Evolutionary conservation across 441 rosid species (phyloP).

Genomic region (Mallotus repandus): DNA sequence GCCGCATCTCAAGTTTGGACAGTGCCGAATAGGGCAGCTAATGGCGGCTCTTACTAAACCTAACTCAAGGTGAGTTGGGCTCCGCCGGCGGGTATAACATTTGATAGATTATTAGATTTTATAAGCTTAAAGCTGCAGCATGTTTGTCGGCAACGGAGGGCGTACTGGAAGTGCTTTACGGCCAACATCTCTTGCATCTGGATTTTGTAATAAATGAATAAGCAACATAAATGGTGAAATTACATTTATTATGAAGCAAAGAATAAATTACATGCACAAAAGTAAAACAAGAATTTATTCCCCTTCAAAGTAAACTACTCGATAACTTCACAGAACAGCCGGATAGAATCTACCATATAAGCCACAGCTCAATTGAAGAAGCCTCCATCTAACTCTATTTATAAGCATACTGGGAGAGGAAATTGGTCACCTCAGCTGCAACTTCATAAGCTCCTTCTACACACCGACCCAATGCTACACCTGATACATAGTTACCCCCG

Average conservation of each 20-base stretch:
- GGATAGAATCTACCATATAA: neutral
- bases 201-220: too few relatives aligned
- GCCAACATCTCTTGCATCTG: neutral
- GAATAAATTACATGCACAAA: neutral
- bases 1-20: neutral
- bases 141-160: neutral
- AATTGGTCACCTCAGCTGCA: constrained; percentile 61
- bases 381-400: constrained; percentile 32
- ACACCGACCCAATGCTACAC: constrained; percentile 84
- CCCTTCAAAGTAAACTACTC: constrained; percentile 10
- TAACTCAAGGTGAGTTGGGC: too few relatives aligned
- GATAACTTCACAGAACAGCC: constrained; percentile 17
- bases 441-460: constrained; percentile 81
- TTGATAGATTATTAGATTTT: too few relatives aligned
- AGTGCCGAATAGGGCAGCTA: neutral
- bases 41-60: neutral
- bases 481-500: constrained; percentile 82
- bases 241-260: neutral
- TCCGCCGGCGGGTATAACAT: neutral
- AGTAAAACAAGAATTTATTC: neutral
- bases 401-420: constrained; percentile 53
- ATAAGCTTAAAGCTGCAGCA: neutral
- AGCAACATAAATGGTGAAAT: neutral
- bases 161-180: neutral
- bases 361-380: constrained; percentile 1